Evolutionary conservation across 495 filamentous ascomycete genomes (phyloP).

Genomic region (Lasiosphaeria ovina): DNA sequence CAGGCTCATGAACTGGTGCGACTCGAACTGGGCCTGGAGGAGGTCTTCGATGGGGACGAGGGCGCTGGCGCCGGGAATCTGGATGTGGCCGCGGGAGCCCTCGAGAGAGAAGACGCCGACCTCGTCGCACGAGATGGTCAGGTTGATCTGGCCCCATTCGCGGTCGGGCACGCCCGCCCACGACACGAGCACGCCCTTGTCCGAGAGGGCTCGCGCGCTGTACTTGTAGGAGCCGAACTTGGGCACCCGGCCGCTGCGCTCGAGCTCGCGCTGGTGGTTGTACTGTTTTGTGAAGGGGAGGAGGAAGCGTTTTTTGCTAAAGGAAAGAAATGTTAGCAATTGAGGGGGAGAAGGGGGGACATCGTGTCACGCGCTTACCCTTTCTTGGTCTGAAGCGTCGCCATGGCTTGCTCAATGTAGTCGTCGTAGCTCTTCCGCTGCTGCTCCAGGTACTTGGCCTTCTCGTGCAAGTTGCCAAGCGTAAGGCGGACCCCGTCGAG

Average conservation of each 20-base stretch:
- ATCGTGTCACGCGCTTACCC: constrained; percentile 47
- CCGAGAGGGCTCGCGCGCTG: constrained; percentile 79
- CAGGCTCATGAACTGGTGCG: constrained; percentile 88
- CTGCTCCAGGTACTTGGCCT: constrained; percentile 86
- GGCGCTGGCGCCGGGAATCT: constrained; percentile 90
- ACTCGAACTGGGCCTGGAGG: constrained; percentile 94
- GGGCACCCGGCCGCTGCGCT: constrained; percentile 84
- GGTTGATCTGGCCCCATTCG: constrained; percentile 86
- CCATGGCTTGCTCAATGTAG: constrained; percentile 98
- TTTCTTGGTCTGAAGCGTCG: constrained; percentile 97
- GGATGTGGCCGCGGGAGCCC: constrained; percentile 87
- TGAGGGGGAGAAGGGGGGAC: neutral
- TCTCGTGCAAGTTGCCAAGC: constrained; percentile 79
- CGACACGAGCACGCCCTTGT: constrained; percentile 87
- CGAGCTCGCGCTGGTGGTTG: constrained; percentile 94
- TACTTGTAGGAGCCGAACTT: constrained; percentile 99
- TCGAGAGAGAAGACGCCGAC: constrained; percentile 94
- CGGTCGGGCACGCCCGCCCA: constrained; percentile 83
- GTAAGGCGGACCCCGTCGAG: constrained; percentile 85
- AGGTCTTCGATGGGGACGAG: constrained; percentile 90
- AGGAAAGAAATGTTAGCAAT: constrained; percentile 11
- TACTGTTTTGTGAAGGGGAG: constrained; percentile 98
- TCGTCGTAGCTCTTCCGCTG: constrained; percentile 98
- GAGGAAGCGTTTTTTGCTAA: constrained; percentile 84
- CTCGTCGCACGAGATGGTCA: constrained; percentile 91